These are phyloP conservation scores for Chrysanthemum lavandulifolium DNA, from an alignment of 129 eudicot genomes.

Conservation along the genomic window DNA sequence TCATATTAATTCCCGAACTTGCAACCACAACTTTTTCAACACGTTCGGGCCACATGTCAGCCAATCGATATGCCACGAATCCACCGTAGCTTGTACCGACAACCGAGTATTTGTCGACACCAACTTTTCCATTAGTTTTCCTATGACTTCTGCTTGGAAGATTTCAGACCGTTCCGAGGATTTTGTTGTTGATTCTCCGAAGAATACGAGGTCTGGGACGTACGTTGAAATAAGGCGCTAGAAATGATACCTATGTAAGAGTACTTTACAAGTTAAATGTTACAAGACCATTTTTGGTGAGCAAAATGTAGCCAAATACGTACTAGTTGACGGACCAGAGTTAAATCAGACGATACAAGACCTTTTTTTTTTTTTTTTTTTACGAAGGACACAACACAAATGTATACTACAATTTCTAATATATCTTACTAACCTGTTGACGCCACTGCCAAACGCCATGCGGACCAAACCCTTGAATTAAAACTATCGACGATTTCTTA, in stretches of 20 bases:
- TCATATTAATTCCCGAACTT: conserved; percentile 63
- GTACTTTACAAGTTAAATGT: not conserved
- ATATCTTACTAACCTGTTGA: conserved; percentile 35
- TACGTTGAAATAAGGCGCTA: conserved; percentile 43
- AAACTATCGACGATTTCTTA: conserved; percentile 42
- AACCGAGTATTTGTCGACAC: conserved; percentile 50
- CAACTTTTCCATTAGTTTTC: conserved; percentile 59
- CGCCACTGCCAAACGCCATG: conserved; percentile 81
- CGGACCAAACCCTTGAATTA: conserved; percentile 78
- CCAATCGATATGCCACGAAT: conserved; percentile 71
- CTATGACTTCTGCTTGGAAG: conserved; percentile 54
- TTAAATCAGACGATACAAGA: too few species aligned
- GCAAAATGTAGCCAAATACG: too few species aligned
- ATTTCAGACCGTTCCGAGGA: conserved; percentile 62
- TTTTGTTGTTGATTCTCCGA: conserved; percentile 58
- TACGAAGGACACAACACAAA: too few species aligned
- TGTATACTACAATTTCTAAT: too few species aligned
- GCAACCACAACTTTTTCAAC: conserved; percentile 83
- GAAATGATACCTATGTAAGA: conserved; percentile 26
- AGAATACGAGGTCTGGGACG: conserved; percentile 67
- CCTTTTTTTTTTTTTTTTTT: too few species aligned
- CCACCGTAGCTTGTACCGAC: conserved; percentile 88
- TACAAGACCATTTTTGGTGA: too few species aligned
- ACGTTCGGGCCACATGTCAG: conserved; percentile 70
- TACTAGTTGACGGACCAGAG: too few species aligned